Conservation (phyloP, 768 basidiomycete genomes). For the Fomitopsis pulvina region DNA sequence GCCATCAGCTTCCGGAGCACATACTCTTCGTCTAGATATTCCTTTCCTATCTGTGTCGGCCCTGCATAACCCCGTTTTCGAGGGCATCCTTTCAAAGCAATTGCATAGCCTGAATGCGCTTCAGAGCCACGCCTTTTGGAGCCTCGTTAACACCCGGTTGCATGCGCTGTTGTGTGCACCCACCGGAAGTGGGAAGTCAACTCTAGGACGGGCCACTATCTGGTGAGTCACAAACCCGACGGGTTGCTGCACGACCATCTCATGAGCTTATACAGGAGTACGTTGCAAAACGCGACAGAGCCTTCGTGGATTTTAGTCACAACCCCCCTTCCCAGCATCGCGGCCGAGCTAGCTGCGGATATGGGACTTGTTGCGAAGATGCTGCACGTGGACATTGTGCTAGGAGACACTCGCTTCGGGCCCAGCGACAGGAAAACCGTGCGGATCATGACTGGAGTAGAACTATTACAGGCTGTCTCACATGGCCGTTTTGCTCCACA, state of each 20-base stretch:
- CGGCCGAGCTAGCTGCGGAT: slow-evolving; percentile 48
- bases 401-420: slow-evolving; percentile 26
- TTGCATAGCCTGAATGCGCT: slow-evolving; percentile 69
- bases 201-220: slow-evolving; percentile 52
- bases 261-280: slow-evolving; percentile 40
- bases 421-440: slow-evolving; percentile 38
- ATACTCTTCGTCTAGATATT: slow-evolving; percentile 60
- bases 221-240: slow-evolving; percentile 48
- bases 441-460: slow-evolving; percentile 48
- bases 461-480: slow-evolving; percentile 38
- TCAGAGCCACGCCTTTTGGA: slow-evolving; percentile 90
- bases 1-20: slow-evolving; percentile 54
- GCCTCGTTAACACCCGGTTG: slow-evolving; percentile 53
- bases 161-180: slow-evolving; percentile 78
- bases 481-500: background rate
- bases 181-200: slow-evolving; percentile 74
- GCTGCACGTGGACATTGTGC: slow-evolving; percentile 35
- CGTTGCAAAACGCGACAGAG: slow-evolving; percentile 33
- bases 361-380: slow-evolving; percentile 35
- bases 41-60: slow-evolving; percentile 63
- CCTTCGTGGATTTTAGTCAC: slow-evolving; percentile 59
- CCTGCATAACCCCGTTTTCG: slow-evolving; percentile 40
- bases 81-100: slow-evolving; percentile 37
- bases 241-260: slow-evolving; percentile 1
- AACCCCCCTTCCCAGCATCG: slow-evolving; percentile 50